phyloP scores from a whole-genome alignment of 2,329 filamentous ascomycete genomes.

The Neonectria magnoliae region DNA sequence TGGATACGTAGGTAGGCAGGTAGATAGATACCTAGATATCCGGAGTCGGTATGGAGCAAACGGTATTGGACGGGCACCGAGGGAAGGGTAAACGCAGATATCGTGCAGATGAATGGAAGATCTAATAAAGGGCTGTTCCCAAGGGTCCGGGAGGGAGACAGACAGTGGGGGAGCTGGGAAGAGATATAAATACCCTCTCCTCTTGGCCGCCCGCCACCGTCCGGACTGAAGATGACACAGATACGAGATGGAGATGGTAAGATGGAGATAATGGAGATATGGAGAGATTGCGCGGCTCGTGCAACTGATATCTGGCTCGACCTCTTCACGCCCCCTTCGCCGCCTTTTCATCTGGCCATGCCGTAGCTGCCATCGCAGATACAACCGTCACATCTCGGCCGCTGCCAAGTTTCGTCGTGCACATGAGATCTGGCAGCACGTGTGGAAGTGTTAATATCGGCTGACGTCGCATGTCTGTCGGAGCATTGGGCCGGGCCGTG shows the following conservation, averaged over 20 bases:
- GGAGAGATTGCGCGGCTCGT: constrained; percentile 18
- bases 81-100: not conserved
- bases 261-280: constrained; percentile 6
- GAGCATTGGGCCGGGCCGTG: constrained; percentile 23
- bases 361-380: constrained; percentile 19
- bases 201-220: too few species aligned
- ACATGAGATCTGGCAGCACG: constrained; percentile 26
- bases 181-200: constrained; percentile 4
- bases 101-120: not conserved
- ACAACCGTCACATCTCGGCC: constrained; percentile 18
- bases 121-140: constrained; percentile 8
- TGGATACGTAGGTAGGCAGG: not conserved
- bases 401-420: constrained; percentile 16
- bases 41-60: not conserved
- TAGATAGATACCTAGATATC: not conserved
- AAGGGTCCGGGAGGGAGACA: not conserved
- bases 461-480: constrained; percentile 39
- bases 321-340: constrained; percentile 8
- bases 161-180: not conserved
- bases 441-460: constrained; percentile 30
- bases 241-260: constrained; percentile 13
- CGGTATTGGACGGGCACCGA: not conserved
- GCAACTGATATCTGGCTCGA: constrained; percentile 5
- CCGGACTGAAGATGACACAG: constrained; percentile 8
- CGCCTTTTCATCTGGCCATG: constrained; percentile 16